Conservation (phyloP, 164 flowering plant species). For the Hamamelis virginiana region DNA sequence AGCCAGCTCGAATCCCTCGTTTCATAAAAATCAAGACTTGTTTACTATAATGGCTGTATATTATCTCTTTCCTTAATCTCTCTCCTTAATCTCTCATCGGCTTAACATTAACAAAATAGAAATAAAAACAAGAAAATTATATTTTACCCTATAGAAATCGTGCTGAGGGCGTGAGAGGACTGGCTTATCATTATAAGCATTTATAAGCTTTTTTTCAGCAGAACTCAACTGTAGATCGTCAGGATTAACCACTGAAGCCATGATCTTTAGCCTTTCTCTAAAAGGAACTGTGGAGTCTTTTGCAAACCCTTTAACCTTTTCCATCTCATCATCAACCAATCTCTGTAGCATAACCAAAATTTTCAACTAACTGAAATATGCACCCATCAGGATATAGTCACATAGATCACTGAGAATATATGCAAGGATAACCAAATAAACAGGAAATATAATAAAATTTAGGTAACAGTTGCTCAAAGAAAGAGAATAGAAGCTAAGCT, state of each 20-base stretch:
- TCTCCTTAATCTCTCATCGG: no score
- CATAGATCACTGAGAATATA: background rate
- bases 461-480: background rate
- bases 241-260: constrained; percentile 83
- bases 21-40: no score
- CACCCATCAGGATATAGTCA: background rate
- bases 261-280: constrained; percentile 89
- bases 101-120: background rate
- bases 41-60: no score
- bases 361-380: background rate
- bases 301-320: constrained; percentile 81
- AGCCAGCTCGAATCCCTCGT: no score
- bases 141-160: constrained; percentile 66
- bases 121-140: background rate
- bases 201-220: constrained; percentile 79
- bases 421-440: background rate
- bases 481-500: no score
- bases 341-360: constrained; percentile 42
- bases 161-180: constrained; percentile 99
- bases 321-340: constrained; percentile 85
- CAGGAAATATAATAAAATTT: no score
- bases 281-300: constrained; percentile 70
- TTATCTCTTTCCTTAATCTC: no score
- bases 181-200: constrained; percentile 92
- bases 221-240: constrained; percentile 77